Percentiles rank a stretch among this genome's conserved stretches.
Evolutionary conservation across 2,329 filamentous ascomycete genomes (phyloP).

Genomic region (Cercospora sp.): DNA sequence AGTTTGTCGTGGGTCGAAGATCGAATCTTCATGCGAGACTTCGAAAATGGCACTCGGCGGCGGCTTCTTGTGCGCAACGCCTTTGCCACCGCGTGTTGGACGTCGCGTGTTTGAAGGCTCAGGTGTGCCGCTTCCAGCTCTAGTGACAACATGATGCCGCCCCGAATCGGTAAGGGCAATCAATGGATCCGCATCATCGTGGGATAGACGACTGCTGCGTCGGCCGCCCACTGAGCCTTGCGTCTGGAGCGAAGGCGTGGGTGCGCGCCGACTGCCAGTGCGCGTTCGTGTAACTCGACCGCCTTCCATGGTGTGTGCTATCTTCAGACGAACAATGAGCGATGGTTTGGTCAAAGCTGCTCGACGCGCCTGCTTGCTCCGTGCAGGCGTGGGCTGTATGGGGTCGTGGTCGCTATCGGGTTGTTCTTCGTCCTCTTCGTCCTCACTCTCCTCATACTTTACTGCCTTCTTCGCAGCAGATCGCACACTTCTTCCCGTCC

Average conservation of each 20-base stretch:
- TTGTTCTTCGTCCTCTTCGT: slow-evolving; percentile 49
- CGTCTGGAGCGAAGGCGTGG: slow-evolving; percentile 37
- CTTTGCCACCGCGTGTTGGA: slow-evolving; percentile 49
- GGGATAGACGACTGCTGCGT: slow-evolving; percentile 61
- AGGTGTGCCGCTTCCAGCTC: slow-evolving; percentile 55
- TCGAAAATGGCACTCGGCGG: slow-evolving; percentile 55
- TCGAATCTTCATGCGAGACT: slow-evolving; percentile 54
- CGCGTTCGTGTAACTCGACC: slow-evolving; percentile 39
- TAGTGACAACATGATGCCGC: slow-evolving; percentile 56
- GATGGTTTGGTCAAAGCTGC: slow-evolving; percentile 22
- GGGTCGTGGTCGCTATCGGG: slow-evolving; percentile 38
- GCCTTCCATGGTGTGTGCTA: slow-evolving; percentile 33
- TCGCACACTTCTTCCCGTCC: slow-evolving; percentile 57
- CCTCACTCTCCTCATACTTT: slow-evolving; percentile 57
- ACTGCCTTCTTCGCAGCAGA: slow-evolving; percentile 56
- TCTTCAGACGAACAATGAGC: slow-evolving; percentile 47
- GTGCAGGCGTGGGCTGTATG: slow-evolving; percentile 23
- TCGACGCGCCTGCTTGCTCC: slow-evolving; percentile 18
- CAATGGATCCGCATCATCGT: slow-evolving; percentile 58
- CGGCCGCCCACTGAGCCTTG: slow-evolving; percentile 41
- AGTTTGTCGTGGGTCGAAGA: slow-evolving; percentile 33
- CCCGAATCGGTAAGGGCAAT: slow-evolving; percentile 61
- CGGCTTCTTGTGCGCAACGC: slow-evolving; percentile 46
- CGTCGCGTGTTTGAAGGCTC: slow-evolving; percentile 46
- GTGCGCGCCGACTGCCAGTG: slow-evolving; percentile 43